Evolutionary conservation across 164 flowering plant genomes (phyloP).

Genomic region (Liriodendron chinense): DNA sequence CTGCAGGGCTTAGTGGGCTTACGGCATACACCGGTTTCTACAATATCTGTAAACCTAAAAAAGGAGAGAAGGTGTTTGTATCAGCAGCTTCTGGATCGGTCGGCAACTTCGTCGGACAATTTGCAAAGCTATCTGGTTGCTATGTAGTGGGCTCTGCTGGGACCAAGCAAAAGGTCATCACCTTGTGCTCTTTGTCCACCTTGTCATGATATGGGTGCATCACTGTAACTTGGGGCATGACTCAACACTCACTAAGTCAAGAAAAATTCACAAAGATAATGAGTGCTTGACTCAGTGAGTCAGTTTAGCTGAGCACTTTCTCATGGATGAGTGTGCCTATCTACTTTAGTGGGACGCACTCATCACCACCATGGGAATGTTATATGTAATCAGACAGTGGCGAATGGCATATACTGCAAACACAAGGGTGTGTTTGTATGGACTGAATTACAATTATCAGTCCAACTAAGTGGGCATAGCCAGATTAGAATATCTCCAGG

Average conservation of each 20-base stretch:
- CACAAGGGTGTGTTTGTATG: neutral
- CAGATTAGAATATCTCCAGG: too few relatives aligned
- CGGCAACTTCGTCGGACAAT: conserved; percentile 74
- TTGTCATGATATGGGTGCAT: neutral
- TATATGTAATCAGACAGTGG: too few relatives aligned
- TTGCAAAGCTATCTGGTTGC: conserved; percentile 71
- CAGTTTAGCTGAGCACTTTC: neutral
- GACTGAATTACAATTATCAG: neutral
- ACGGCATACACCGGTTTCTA: conserved; percentile 75
- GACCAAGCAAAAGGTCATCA: conserved; percentile 55
- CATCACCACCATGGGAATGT: too few relatives aligned
- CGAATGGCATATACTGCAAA: too few relatives aligned
- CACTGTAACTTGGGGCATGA: neutral
- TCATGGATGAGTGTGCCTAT: neutral
- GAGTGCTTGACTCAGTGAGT: neutral
- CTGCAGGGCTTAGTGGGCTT: conserved; percentile 61
- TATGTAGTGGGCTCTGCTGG: conserved; percentile 82
- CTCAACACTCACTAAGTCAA: neutral
- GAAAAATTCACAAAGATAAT: neutral
- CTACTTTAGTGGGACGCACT: too few relatives aligned
- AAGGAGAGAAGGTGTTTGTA: conserved; percentile 76
- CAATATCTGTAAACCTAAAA: conserved; percentile 62
- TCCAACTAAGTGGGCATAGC: too few relatives aligned
- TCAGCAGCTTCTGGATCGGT: conserved; percentile 88
- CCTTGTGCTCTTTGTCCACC: neutral